Evolutionary conservation across 345 rosid species (phyloP), one percentile per base, ranked within the genome.

Genomic region (Mangifera indica): DNA sequence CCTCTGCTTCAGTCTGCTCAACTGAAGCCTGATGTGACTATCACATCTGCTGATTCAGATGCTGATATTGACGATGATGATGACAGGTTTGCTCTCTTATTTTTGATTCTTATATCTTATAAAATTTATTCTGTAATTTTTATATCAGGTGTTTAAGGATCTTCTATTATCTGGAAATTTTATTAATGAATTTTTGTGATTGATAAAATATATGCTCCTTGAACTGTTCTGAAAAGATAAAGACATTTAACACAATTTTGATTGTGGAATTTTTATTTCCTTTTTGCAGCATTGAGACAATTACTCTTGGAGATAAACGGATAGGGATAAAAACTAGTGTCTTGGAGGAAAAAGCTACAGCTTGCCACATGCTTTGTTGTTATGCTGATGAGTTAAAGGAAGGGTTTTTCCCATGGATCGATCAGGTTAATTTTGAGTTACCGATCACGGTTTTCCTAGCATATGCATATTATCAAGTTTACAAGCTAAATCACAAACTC

Each of bases 1-100:
- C 86, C 88, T 72, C 72, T 89, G 84, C 88, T 89, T 72, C 89
- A 81, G 58, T 89, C 93, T 74, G 93, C 91, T 29, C 93, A 87
- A 75, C 87, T 89, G 62, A 87, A 85, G 81, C 91, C 93, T 15
- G 93, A 87, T 80, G 93, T 89, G 40, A 81, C 84, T 56, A 85
- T 89, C 69, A 85, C 89, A 71, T 89, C 93, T 69, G 84, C 89
- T 22, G 93, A 87, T 84, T 88, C 89, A 29, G 93, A 88, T 81
- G 81, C 62, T 71, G 90, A 88, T 60, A 77, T 80, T 61, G 87
- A 87, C 66, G 87, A 87, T 3, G 93, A 88, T 57, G 93, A 89
- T 73, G 93, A 89, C 22, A 87, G 91, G 93, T 89, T 48, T 63
- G 32, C 49, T 7, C 25, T 55, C 59, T 63, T 51, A 34, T 63